These are phyloP conservation scores for Aspergillus cristatus DNA, from an alignment of 495 filamentous ascomycete genomes.

Conservation along the genomic window DNA sequence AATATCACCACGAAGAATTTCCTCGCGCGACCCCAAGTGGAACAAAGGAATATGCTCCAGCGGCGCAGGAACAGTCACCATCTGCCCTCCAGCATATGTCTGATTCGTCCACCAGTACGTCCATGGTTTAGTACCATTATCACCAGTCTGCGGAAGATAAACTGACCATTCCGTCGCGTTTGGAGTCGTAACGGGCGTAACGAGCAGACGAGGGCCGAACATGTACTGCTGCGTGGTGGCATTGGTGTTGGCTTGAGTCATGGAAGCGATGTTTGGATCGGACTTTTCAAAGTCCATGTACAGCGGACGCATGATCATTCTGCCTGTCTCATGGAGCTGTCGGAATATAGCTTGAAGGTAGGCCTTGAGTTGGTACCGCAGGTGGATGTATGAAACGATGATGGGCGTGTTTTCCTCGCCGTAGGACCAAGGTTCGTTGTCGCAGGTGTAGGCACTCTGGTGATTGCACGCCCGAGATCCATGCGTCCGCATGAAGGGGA, in stretches of 20 bases:
- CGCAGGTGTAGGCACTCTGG: constrained; percentile 18
- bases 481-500: constrained; percentile 25
- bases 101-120: constrained; percentile 23
- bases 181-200: constrained; percentile 16
- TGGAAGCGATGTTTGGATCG: constrained; percentile 8
- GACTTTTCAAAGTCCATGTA: constrained; percentile 21
- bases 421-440: constrained; percentile 27
- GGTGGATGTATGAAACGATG: constrained; percentile 19
- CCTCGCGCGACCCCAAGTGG: constrained; percentile 12
- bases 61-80: constrained; percentile 13
- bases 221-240: constrained; percentile 23
- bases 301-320: constrained; percentile 22
- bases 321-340: constrained; percentile 14
- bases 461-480: constrained; percentile 13
- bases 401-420: constrained; percentile 16
- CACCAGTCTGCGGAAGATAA: constrained; percentile 14
- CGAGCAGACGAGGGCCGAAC: constrained; percentile 20
- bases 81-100: constrained; percentile 18
- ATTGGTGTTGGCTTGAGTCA: constrained; percentile 13
- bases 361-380: constrained; percentile 14
- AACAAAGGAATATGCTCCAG: constrained; percentile 20
- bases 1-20: constrained; percentile 12
- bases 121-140: constrained; percentile 11
- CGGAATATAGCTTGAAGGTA: constrained; percentile 15
- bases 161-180: constrained; percentile 21